Percentiles rank a stretch among this genome's conserved stretches.
Conservation (phyloP, 805 yeast genomes). For the Spathaspora girioi region DNA sequence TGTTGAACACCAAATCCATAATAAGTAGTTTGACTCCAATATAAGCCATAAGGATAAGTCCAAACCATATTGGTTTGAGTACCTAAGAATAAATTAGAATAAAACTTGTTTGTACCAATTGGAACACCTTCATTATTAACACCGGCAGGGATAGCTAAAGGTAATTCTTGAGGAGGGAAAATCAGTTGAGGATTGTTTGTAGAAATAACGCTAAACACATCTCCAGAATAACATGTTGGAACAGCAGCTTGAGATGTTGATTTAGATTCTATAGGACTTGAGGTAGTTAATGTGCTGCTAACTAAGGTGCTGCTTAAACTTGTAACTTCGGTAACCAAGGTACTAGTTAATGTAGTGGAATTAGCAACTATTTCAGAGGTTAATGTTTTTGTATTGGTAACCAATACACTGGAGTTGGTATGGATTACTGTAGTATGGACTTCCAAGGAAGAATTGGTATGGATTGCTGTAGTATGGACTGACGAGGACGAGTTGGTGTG, state of each 20-base stretch:
- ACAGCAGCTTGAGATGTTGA: conserved; percentile 3
- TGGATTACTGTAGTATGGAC: no score
- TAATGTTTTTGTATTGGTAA: neutral
- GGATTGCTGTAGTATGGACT: no score
- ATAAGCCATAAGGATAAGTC: conserved; percentile 65
- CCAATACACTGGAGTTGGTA: neutral
- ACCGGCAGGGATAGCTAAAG: conserved; percentile 44
- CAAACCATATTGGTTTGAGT: conserved; percentile 52
- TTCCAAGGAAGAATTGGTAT: neutral
- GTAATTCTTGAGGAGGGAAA: conserved; percentile 44
- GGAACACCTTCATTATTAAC: conserved; percentile 41
- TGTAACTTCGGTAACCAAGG: neutral
- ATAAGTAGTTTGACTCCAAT: conserved; percentile 42
- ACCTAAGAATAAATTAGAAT: conserved; percentile 58
- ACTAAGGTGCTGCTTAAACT: neutral
- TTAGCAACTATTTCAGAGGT: neutral
- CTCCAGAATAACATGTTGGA: conserved; percentile 21
- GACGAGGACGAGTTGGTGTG: neutral
- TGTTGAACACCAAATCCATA: conserved; percentile 65
- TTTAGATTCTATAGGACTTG: no score
- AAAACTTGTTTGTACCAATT: conserved; percentile 74
- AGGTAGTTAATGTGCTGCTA: neutral
- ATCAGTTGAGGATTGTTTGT: conserved; percentile 28
- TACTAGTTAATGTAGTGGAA: neutral
- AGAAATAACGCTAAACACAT: conserved; percentile 48